phyloP scores from a whole-genome alignment of 768 basidiomycete genomes.

The Termitomyces titanicus region DNA sequence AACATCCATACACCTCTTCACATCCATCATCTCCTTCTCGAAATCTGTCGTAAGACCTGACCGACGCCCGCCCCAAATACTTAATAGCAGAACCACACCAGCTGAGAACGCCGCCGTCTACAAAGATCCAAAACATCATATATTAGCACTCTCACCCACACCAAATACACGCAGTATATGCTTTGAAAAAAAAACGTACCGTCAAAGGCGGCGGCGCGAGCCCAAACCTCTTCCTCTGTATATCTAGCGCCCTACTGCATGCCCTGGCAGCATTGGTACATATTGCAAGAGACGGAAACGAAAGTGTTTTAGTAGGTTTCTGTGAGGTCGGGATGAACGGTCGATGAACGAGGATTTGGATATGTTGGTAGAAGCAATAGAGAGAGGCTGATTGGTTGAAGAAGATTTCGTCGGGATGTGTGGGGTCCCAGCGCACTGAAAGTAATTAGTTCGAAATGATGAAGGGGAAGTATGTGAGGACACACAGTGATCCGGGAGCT shows the following conservation, averaged over 20 bases:
- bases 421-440: constrained; percentile 50
- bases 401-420: constrained; percentile 34
- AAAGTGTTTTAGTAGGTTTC: constrained; percentile 35
- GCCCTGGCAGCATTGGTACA: constrained; percentile 80
- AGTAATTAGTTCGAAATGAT: neutral
- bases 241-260: constrained; percentile 71
- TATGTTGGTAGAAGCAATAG: constrained; percentile 45
- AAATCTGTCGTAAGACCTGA: constrained; percentile 46
- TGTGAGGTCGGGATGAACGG: constrained; percentile 68
- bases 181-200: constrained; percentile 18
- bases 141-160: neutral
- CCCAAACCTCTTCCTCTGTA: constrained; percentile 35
- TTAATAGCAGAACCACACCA: constrained; percentile 58
- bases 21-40: constrained; percentile 55
- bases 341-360: constrained; percentile 73
- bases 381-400: constrained; percentile 65
- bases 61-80: constrained; percentile 63
- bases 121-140: neutral
- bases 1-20: constrained; percentile 58
- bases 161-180: neutral
- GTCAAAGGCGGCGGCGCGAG: constrained; percentile 30
- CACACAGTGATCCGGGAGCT: constrained; percentile 59
- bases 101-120: constrained; percentile 41
- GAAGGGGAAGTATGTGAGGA: constrained; percentile 1
- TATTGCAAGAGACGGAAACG: constrained; percentile 68